Conservation (phyloP, 306 rosid species). For the Biancaea sappan region DNA sequence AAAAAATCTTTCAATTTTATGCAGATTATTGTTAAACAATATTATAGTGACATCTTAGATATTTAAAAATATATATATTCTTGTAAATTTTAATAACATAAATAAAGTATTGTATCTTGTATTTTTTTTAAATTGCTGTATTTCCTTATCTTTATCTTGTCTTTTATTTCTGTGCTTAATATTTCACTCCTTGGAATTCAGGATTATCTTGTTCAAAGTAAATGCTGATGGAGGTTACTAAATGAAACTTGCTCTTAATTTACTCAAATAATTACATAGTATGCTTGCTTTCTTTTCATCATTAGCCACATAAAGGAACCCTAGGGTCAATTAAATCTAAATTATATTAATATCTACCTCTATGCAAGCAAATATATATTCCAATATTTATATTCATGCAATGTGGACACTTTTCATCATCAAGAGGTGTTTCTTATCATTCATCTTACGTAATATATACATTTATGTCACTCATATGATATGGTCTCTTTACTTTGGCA, state of each 20-base stretch:
- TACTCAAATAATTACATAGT: neutral
- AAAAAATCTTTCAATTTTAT: no score
- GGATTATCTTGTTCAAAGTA: conserved; percentile 6
- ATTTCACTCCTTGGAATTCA: conserved; percentile 1
- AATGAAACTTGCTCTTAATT: neutral
- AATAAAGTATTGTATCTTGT: no score
- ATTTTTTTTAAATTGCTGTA: no score
- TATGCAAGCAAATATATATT: neutral
- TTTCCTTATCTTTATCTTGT: no score
- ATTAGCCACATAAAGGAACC: neutral
- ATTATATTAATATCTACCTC: neutral
- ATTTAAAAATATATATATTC: no score
- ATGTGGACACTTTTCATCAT: neutral
- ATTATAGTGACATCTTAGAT: no score
- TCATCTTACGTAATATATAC: conserved; percentile 1
- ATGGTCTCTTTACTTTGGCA: conserved; percentile 44
- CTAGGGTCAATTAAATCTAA: neutral
- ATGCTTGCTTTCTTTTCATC: conserved; percentile 16
- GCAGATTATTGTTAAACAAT: no score
- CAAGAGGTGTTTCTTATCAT: neutral
- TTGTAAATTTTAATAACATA: no score
- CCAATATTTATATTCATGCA: neutral
- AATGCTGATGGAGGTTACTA: neutral
- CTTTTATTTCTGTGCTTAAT: no score
- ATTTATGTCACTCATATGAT: conserved; percentile 25